Conservation (phyloP, 441 rosid species). For the Croton setiger region DNA sequence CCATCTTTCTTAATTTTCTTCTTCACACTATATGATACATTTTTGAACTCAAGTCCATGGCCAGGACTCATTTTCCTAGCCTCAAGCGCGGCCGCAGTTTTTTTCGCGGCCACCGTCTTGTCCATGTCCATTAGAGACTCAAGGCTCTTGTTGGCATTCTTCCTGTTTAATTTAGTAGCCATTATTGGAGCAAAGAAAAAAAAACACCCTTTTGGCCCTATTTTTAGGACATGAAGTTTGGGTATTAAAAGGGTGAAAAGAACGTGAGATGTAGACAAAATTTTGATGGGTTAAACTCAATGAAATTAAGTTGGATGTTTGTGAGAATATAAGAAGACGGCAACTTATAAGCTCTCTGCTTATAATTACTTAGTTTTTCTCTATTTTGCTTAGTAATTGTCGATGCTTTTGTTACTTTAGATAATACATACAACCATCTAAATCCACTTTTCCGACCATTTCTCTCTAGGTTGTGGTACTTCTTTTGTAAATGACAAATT, state of each 20-base stretch:
- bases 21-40: slow-evolving; percentile 50
- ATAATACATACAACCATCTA: too few species aligned
- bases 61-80: slow-evolving; percentile 37
- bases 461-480: too few species aligned
- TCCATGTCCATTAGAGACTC: slow-evolving; percentile 50
- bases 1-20: slow-evolving; percentile 63
- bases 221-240: not conserved
- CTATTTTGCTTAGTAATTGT: slow-evolving; percentile 25
- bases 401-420: slow-evolving; percentile 4
- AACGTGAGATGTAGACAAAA: slow-evolving; percentile 8
- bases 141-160: slow-evolving; percentile 32
- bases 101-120: slow-evolving; percentile 14
- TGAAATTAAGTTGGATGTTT: slow-evolving; percentile 11
- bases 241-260: slow-evolving; percentile 10
- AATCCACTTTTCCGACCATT: too few species aligned
- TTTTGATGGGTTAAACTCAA: slow-evolving; percentile 11
- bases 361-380: slow-evolving; percentile 20
- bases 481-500: too few species aligned
- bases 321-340: slow-evolving; percentile 6
- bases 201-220: not conserved
- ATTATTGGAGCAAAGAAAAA: slow-evolving; percentile 17
- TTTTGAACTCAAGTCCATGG: slow-evolving; percentile 52
- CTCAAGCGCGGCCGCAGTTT: not conserved
- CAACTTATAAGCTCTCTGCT: not conserved
- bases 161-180: slow-evolving; percentile 20